Base-by-base conservation (phyloP, 176 grass and related monocot species). In the Oryza meyeriana region DNA sequence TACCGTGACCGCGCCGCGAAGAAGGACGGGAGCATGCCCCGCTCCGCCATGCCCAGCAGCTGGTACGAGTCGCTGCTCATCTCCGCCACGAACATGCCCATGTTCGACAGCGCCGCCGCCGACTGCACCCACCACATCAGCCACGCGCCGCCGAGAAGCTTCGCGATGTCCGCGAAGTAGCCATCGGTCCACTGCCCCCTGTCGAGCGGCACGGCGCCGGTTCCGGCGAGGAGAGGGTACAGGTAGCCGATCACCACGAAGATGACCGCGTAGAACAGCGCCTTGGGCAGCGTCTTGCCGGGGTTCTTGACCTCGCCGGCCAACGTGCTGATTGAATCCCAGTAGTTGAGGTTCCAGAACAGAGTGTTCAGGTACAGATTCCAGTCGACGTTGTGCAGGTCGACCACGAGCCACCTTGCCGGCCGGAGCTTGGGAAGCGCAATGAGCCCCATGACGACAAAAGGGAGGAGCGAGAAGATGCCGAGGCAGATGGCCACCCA, bases 301-400 rank as follows among this genome's bases (percentile, higher is more conserved):
- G 92, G 89, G 35, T 85, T 87, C 10, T 89, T 77, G 3, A 94
- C 92, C 80, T 94, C 92, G 30, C 92, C 92, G 68, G 87, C 74
- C 76, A 91, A 74, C 63, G 92, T 91, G 83, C 92, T 94, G 66
- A 94, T 87, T 12, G 89, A 94, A 83, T 91, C 92, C 92, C 92
- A 94, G 62, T 94, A 94, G 76, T 94, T 94, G 18, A 94, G 90
- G 77, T 91, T 94, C 89, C 92, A 94, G 59, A 94, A 91, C 41
- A 94, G 70, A 22, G 89, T 91, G 48, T 94, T 91, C 32, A 94
- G 79, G 72, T 89, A 94, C 44, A 94, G 80, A 76, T 87, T 94
- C 92, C 92, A 94, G 32, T 91, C 87, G 8, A 94, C 89, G 30
- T 59, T 61, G 27, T 70, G 80, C 29, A 89, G 44, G 70, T 94